Evolutionary conservation across 2,329 filamentous ascomycete genomes (phyloP).

Genomic region (Colletotrichum australisinense): DNA sequence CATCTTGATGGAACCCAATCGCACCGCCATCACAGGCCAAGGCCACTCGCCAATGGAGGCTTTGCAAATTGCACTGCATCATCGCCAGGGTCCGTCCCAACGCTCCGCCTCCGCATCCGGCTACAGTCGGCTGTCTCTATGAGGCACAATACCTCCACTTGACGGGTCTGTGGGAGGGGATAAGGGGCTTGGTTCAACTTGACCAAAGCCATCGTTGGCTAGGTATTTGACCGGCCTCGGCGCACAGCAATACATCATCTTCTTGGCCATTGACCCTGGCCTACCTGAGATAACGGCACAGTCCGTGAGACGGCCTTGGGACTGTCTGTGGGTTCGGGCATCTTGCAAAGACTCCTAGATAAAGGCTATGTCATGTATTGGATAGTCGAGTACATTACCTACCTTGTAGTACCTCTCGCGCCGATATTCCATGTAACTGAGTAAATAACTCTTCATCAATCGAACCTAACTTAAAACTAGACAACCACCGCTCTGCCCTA

Average conservation of each 20-base stretch:
- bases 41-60: constrained; percentile 1
- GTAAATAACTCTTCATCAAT: neutral
- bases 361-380: neutral
- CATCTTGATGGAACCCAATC: neutral
- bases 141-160: constrained; percentile 10
- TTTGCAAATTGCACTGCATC: neutral
- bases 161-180: constrained; percentile 6
- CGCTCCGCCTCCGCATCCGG: constrained; percentile 12
- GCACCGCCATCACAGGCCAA: neutral
- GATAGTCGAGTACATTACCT: neutral
- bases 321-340: neutral
- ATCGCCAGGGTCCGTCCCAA: constrained; percentile 9
- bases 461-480: neutral
- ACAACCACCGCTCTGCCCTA: neutral
- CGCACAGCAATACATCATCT: constrained; percentile 1
- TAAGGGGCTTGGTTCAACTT: neutral
- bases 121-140: constrained; percentile 2
- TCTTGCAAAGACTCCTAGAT: neutral
- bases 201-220: neutral
- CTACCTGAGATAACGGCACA: neutral
- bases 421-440: neutral
- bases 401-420: neutral
- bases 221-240: neutral
- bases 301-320: neutral
- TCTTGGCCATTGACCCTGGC: neutral